These are phyloP conservation scores for Gardenia jasminoides DNA, from an alignment of 257 asterid species.

Conservation along the genomic window DNA sequence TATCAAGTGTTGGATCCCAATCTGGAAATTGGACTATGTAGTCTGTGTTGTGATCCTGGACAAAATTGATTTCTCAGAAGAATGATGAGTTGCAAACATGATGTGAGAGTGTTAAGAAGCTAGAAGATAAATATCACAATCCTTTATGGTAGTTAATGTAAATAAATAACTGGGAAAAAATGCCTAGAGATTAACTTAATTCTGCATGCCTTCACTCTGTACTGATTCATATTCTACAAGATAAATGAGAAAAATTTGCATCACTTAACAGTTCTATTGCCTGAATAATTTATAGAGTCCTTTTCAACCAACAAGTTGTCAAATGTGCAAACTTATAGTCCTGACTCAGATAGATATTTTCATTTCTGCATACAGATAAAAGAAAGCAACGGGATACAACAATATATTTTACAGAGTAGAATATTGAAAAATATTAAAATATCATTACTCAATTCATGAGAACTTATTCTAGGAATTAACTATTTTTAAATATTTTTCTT, in stretches of 20 bases:
- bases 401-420: neutral
- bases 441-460: neutral
- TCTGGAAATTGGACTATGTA: constrained; percentile 88
- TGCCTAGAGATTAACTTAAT: neutral
- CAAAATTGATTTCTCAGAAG: constrained; percentile 13
- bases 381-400: neutral
- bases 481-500: neutral
- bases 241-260: neutral
- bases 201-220: too few species aligned
- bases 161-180: neutral
- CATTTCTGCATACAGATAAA: too few species aligned
- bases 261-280: neutral
- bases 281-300: neutral
- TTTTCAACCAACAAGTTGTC: neutral
- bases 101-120: neutral
- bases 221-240: neutral
- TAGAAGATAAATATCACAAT: neutral
- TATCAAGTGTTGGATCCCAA: constrained; percentile 64
- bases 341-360: neutral
- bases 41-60: constrained; percentile 89
- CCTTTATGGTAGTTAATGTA: neutral
- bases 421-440: neutral
- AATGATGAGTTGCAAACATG: neutral
- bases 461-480: neutral
- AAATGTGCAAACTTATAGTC: neutral